Base-by-base conservation (phyloP, 1,284 basidiomycete genomes). In the Pseudozyma hubeiensis region DNA sequence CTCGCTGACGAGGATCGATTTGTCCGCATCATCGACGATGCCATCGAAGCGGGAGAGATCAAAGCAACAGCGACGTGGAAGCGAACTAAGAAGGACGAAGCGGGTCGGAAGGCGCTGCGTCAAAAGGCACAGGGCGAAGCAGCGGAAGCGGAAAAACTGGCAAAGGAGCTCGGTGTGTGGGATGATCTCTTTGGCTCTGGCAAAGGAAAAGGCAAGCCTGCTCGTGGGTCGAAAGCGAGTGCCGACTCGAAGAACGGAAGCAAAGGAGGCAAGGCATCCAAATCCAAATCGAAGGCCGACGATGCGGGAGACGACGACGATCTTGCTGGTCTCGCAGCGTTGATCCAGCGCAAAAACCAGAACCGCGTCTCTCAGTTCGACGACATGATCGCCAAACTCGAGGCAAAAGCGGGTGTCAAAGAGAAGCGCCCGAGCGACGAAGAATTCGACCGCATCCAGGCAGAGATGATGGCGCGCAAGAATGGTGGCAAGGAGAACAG, bases 141-240 rank as follows among this genome's bases (percentile, higher is more conserved):
- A 6, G 56, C 37, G 2, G 76, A 82, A 43, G 80, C 80, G 3
- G 79, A 81, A 43, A 75, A 75, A 44, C 66, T 80, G 10, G 81
- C 81, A 5, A 72, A 71, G 29, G 78, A 81, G 66, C 65, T 84
- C 10, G 82, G 83, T 47, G 81, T 84, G 1, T 84, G 78, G 75
- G 83, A 84, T 45, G 74, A 81, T 30, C 55, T 84, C 3, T 84
- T 80, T 30, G 82, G 82, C 19, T 59, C 54, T 3, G 64, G 56
- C 14, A 59, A 64, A 45, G 61, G 46, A 14, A 78, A 72, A 39
- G 63, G 50, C 1, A 78, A 75, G 52, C 52, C 55, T 34, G 58
- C 44, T 10, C 55, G 53, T 5, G 51, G 17, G 5, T 46, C 56
- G n/a, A 56, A 65, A 45, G 34, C 51, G 11, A 17, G 44, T 31